A percentile compares a stretch with the other conserved stretches of the same genome.
Conservation (phyloP, 139 green algal species). For the Asterochloris sp. region DNA sequence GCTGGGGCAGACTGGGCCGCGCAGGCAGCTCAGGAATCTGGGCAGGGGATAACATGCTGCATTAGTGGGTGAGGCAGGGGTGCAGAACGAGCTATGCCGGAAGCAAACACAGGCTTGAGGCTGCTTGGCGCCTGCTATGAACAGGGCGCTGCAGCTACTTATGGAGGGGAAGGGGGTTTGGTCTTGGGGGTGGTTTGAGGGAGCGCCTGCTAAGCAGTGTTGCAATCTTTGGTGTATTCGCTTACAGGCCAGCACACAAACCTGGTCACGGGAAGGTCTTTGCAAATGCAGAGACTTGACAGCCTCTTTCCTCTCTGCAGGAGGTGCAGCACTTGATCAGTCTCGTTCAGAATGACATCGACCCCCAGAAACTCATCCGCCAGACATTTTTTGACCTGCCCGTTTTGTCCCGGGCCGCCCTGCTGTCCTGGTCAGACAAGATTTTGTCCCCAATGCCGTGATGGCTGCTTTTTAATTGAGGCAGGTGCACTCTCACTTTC, state of each 20-base stretch:
- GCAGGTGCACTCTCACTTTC: too few species aligned
- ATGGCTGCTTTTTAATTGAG: too few species aligned
- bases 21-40: too few species aligned
- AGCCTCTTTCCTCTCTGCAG: neutral
- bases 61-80: too few species aligned
- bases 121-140: too few species aligned
- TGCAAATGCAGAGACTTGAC: neutral
- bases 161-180: neutral
- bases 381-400: constrained; percentile 37
- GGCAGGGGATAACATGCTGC: too few species aligned
- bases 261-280: too few species aligned
- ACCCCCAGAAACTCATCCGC: constrained; percentile 33
- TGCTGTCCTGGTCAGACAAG: constrained; percentile 52
- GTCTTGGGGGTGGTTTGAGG: neutral
- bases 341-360: constrained; percentile 51
- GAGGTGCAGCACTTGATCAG: constrained; percentile 63
- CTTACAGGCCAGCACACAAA: too few species aligned
- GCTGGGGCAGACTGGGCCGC: too few species aligned
- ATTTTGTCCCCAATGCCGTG: neutral
- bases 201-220: neutral
- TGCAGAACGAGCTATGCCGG: too few species aligned
- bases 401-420: constrained; percentile 41
- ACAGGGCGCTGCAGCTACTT: too few species aligned
- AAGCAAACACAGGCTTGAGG: too few species aligned
- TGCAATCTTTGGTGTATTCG: neutral